These are phyloP conservation scores for Kwoniella newhampshirensis DNA, from an alignment of 768 basidiomycete genomes.

Conservation along the genomic window DNA sequence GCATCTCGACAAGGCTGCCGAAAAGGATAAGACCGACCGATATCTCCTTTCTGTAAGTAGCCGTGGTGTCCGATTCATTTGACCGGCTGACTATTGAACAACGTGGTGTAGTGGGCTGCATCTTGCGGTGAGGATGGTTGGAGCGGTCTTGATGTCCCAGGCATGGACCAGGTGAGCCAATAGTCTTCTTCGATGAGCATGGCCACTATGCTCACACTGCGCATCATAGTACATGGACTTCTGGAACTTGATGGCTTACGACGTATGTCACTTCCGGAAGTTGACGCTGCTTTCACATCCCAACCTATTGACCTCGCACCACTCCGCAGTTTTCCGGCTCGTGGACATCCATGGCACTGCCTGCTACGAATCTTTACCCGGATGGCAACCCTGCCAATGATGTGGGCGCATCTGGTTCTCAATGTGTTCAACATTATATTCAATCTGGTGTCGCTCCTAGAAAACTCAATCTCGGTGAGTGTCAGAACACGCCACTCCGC, in stretches of 20 bases:
- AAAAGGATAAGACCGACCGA: slow-evolving; percentile 1
- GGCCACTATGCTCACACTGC: no score
- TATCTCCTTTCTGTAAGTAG: slow-evolving; percentile 12
- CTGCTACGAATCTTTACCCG: slow-evolving; percentile 12
- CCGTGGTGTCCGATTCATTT: background rate
- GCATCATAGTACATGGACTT: slow-evolving; percentile 68
- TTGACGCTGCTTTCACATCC: slow-evolving; percentile 3
- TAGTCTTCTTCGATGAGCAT: no score
- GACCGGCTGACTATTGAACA: no score
- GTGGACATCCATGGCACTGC: slow-evolving; percentile 5
- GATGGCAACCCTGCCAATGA: slow-evolving; percentile 5
- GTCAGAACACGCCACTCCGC: background rate
- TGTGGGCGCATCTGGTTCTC: slow-evolving; percentile 5
- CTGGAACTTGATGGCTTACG: slow-evolving; percentile 89
- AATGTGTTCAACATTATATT: slow-evolving; percentile 8
- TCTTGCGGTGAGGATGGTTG: slow-evolving; percentile 88
- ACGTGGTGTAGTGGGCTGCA: slow-evolving; percentile 87
- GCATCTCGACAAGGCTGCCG: slow-evolving; percentile 1
- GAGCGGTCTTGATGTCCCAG: slow-evolving; percentile 68
- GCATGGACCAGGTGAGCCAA: slow-evolving; percentile 68
- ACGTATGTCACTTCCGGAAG: background rate
- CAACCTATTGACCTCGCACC: background rate
- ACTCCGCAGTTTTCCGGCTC: slow-evolving; percentile 12
- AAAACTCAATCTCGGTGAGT: slow-evolving; percentile 15
- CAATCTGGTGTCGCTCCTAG: slow-evolving; percentile 4